These are phyloP conservation scores for Erythrophleum fordii DNA, from an alignment of 306 rosid genomes.

Conservation along the genomic window DNA sequence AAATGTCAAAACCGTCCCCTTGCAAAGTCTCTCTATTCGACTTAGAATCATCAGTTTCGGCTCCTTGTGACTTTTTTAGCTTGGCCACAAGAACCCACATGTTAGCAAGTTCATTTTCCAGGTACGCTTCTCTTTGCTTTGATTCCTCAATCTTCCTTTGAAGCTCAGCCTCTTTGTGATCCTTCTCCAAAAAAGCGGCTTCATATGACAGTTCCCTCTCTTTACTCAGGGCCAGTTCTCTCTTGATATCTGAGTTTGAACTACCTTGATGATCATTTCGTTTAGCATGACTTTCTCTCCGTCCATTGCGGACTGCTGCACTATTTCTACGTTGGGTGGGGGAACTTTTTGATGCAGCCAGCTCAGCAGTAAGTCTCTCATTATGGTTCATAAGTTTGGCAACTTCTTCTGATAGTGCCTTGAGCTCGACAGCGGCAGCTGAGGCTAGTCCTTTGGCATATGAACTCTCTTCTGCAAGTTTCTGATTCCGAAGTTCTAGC, in stretches of 20 bases:
- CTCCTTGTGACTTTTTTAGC: conserved; percentile 78
- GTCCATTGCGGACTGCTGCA: conserved; percentile 67
- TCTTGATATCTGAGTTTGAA: conserved; percentile 66
- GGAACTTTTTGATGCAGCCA: conserved; percentile 74
- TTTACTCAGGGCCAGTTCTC: conserved; percentile 79
- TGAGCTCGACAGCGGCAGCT: conserved; percentile 99
- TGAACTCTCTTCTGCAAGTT: conserved; percentile 91
- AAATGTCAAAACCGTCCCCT: conserved; percentile 59
- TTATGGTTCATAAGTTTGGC: conserved; percentile 93
- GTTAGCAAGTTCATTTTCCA: conserved; percentile 96
- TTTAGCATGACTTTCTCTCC: conserved; percentile 63
- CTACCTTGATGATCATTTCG: conserved; percentile 73
- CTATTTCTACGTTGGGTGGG: conserved; percentile 66
- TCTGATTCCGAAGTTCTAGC: conserved; percentile 77
- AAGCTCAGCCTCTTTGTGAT: conserved; percentile 80
- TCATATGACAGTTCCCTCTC: conserved; percentile 85
- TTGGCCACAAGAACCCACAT: conserved; percentile 99
- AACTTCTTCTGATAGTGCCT: conserved; percentile 96
- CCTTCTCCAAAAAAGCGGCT: conserved; percentile 74
- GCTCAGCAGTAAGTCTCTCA: conserved; percentile 76
- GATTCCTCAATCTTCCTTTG: conserved; percentile 85
- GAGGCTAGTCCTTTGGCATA: conserved; percentile 98
- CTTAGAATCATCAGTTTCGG: conserved; percentile 70
- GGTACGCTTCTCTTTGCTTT: conserved; percentile 88
- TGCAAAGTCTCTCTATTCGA: conserved; percentile 54